Base-by-base conservation (phyloP, 2,329 filamentous ascomycete genomes). In the Pleoardoris graminearum region DNA sequence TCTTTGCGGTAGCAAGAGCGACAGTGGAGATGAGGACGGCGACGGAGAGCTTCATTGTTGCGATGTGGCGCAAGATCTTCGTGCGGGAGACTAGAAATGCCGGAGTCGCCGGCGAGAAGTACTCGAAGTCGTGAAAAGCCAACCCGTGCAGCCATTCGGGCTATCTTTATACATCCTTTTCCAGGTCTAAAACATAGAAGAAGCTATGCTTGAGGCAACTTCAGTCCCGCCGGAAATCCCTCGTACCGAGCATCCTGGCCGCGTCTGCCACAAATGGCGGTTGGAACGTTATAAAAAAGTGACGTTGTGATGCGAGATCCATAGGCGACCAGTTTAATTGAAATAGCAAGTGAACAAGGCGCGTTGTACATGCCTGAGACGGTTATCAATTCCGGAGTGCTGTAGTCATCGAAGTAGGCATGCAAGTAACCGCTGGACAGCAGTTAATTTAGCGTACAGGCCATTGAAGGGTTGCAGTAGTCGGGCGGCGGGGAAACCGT, bases 1-100 rank as follows among this genome's bases (percentile, higher is more conserved):
- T 52, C 32, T 60, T 53, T 7, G 64, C 61, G 21, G 45, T 23
- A 22, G 48, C 42, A n/a, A 52, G 7, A 10, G 51, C 33, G 14
- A 33, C 17, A 12, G 35, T 29, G 4, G 51, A n/a, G 22, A 53
- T 12, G 30, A 53, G 30, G n/a, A 39, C 37, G n/a, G 35, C 16
- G 21, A 43, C 7, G 12, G 48, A 30, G 22, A 44, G 35, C 23
- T 45, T 51, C 32, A 51, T 51, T 23, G 17, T 45, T 29, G 17
- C 14, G 17, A 14, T 19, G 21, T 11, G 29, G 23, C 3, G 25
- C 19, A 30, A 30, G 25, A 27, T 29, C n/a, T n/a, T n/a, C n/a
- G n/a, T n/a, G n/a, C n/a, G n/a, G n/a, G n/a, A n/a, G n/a, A n/a
- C n/a, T n/a, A n/a, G n/a, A n/a, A n/a, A n/a, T n/a, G n/a, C n/a